Evolutionary conservation across 176 grass and related monocot species (phyloP).

Genomic region (Avena atlantica): DNA sequence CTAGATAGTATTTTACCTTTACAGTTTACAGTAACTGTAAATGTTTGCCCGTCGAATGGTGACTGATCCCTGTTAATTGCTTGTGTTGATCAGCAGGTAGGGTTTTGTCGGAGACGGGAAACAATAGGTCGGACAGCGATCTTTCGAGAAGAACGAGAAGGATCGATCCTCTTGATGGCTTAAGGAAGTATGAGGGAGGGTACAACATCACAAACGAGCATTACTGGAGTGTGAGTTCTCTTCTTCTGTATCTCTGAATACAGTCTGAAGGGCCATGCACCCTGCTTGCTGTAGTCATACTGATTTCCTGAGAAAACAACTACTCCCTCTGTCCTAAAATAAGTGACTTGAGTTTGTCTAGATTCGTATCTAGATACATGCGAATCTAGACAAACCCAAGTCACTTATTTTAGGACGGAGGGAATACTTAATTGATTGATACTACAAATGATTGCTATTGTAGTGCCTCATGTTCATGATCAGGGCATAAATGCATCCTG

Average conservation of each 20-base stretch:
- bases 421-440: neutral
- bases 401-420: no score
- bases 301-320: neutral
- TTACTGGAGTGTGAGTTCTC: slow-evolving; percentile 93
- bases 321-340: neutral
- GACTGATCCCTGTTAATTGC: slow-evolving; percentile 26
- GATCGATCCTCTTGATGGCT: slow-evolving; percentile 69
- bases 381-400: no score
- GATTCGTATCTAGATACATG: no score
- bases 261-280: neutral
- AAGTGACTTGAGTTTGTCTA: no score
- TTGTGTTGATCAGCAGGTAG: slow-evolving; percentile 38
- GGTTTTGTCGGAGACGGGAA: slow-evolving; percentile 37
- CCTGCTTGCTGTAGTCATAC: neutral
- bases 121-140: slow-evolving; percentile 44
- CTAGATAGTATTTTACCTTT: slow-evolving; percentile 4
- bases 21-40: neutral
- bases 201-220: slow-evolving; percentile 88
- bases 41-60: slow-evolving; percentile 18
- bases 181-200: slow-evolving; percentile 81
- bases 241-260: slow-evolving; percentile 27
- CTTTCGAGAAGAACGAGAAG: slow-evolving; percentile 64
- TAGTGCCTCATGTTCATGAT: neutral
- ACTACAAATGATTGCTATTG: slow-evolving; percentile 1
- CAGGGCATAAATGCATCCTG: neutral